Evolutionary conservation across 2,329 filamentous ascomycete genomes (phyloP).

Genomic region (Aspergillus bombycis): DNA sequence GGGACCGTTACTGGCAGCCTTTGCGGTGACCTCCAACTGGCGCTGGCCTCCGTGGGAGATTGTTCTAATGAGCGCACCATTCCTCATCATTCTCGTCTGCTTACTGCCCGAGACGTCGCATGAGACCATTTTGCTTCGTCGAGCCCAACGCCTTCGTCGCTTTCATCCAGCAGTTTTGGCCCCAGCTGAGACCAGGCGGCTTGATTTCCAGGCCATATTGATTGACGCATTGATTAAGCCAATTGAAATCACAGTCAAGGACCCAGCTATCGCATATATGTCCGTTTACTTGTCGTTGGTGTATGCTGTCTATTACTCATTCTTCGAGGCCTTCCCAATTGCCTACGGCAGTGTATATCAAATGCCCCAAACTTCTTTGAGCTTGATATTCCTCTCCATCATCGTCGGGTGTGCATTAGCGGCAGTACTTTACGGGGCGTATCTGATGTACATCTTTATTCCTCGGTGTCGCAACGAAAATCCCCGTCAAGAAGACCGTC

Average conservation of each 20-base stretch:
- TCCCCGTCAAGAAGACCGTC: slow-evolving; percentile 51
- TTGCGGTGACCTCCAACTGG: slow-evolving; percentile 46
- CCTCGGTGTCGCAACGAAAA: background rate
- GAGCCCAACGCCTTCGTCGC: slow-evolving; percentile 4
- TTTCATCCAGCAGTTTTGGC: background rate
- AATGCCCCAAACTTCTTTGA: slow-evolving; percentile 62
- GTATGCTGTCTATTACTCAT: slow-evolving; percentile 56
- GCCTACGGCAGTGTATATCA: slow-evolving; percentile 63
- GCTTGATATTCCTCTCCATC: slow-evolving; percentile 64
- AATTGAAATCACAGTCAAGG: slow-evolving; percentile 28
- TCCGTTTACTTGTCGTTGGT: slow-evolving; percentile 66
- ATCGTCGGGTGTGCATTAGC: slow-evolving; percentile 42
- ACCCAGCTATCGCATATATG: slow-evolving; percentile 66
- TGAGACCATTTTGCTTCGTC: slow-evolving; percentile 4
- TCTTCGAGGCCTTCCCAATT: slow-evolving; percentile 68
- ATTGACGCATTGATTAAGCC: background rate
- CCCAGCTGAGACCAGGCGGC: background rate
- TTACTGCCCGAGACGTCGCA: slow-evolving; percentile 53
- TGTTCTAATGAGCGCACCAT: slow-evolving; percentile 62
- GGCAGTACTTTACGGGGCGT: background rate
- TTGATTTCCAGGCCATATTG: background rate
- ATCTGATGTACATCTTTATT: background rate
- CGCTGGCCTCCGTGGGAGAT: slow-evolving; percentile 63
- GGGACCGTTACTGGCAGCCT: slow-evolving; percentile 38
- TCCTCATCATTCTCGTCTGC: slow-evolving; percentile 64